Percentiles rank a stretch among this genome's conserved stretches.
Evolutionary conservation across 768 basidiomycete genomes (phyloP).

Genomic region (Tricholoma flavovirens): DNA sequence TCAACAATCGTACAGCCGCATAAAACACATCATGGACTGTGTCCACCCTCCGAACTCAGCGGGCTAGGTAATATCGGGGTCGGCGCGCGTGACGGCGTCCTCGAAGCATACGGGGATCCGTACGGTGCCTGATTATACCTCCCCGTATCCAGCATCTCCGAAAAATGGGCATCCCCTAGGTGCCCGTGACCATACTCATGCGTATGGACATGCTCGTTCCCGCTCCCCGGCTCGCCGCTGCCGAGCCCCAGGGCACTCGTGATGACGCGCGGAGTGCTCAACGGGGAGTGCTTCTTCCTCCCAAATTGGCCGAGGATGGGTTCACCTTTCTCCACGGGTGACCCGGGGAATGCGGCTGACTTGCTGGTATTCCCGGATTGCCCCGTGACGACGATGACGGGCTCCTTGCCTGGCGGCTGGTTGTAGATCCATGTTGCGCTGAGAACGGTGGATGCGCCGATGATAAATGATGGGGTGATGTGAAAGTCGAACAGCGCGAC

Average conservation of each 20-base stretch:
- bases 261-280: constrained; percentile 45
- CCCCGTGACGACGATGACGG: constrained; percentile 21
- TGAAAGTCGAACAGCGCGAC: constrained; percentile 87
- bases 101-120: constrained; percentile 37
- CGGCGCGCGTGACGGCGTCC: constrained; percentile 27
- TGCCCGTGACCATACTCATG: neutral
- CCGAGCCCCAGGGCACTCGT: constrained; percentile 45
- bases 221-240: constrained; percentile 2
- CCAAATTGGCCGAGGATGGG: constrained; percentile 59
- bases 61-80: constrained; percentile 18
- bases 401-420: constrained; percentile 44
- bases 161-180: constrained; percentile 6
- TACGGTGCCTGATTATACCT: constrained; percentile 35
- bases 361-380: constrained; percentile 18
- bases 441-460: constrained; percentile 83
- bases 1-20: neutral
- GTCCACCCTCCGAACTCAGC: constrained; percentile 5
- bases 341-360: constrained; percentile 20
- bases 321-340: constrained; percentile 40
- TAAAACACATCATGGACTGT: neutral
- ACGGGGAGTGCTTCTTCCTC: constrained; percentile 39
- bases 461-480: constrained; percentile 81
- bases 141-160: constrained; percentile 29
- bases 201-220: neutral
- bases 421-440: constrained; percentile 95